Evolutionary conservation across 73 alveolate genomes (phyloP), one percentile per base, ranked within the genome.

Genomic region (Paramecium tetraurelia): DNA sequence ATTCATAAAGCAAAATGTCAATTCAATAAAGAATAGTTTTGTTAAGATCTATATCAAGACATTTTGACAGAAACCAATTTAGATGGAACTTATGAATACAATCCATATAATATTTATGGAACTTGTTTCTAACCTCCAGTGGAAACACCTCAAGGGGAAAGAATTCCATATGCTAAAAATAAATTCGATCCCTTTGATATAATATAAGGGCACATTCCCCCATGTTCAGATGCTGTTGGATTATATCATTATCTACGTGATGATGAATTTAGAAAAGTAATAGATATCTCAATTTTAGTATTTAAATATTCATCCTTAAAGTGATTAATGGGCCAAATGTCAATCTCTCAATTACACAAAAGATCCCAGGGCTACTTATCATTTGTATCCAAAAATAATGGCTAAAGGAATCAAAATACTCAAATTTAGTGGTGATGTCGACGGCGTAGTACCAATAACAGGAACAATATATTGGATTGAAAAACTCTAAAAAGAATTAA

Each of bases 381-480:
- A 80, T 46, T 43, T 80, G 7, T 80, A 80, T 46, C 90, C 90
- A 0, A 80, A 80, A 46, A 80, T 80, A 2, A 80, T 80, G 43
- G 16, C 36, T 7, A 80, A 80, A 18, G 75, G 75, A 31, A 35
- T 80, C 0, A 80, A 80, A 48, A 24, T 80, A 21, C 72, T 80
- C 2, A 80, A 80, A 80, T 80, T 80, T 80, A 80, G 90, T 24
- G 90, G 90, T 7, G 90, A 80, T 80, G 75, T 80, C 24, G 90
- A 80, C 43, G 90, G 90, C 20, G 90, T 80, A 38, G 90, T 80
- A 0, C 90, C 90, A 18, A 80, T 80, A 10, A 80, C 90, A 20
- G 90, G 90, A 80, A 31, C 90, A 43, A 22, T 80, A 20, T 40
- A 40, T 43, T 80, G 90, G 90, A 80, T 80, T 2, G 71, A 80